Conservation (phyloP, 2,329 filamentous ascomycete genomes). For the Aspergillus sp. region DNA sequence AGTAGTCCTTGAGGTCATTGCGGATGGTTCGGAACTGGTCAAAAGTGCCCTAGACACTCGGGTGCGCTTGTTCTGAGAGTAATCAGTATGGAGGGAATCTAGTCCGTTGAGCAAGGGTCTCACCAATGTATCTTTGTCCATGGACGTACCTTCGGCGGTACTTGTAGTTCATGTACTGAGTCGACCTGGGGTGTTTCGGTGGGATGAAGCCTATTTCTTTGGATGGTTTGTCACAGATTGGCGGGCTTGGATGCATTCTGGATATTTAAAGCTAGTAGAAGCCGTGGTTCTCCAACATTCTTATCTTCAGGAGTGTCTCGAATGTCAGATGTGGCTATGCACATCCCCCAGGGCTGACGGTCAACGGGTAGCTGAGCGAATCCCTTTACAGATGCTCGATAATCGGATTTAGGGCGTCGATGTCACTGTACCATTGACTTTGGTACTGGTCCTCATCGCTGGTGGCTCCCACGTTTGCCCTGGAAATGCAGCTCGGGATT, state of each 20-base stretch:
- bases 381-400: conserved; percentile 1
- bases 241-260: neutral
- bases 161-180: conserved; percentile 1
- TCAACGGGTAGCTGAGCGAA: conserved; percentile 12
- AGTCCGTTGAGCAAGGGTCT: neutral
- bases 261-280: conserved; percentile 1
- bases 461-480: neutral
- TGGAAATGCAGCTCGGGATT: neutral
- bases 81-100: neutral
- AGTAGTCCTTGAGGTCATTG: neutral
- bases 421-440: conserved; percentile 6
- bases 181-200: neutral
- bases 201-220: neutral
- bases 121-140: conserved; percentile 1
- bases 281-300: neutral
- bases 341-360: conserved; percentile 15
- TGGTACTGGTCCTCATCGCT: neutral
- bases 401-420: neutral
- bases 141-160: neutral
- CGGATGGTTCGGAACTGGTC: neutral
- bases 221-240: neutral
- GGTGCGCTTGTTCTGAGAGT: neutral
- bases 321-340: conserved; percentile 27
- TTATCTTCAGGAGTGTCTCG: conserved; percentile 5
- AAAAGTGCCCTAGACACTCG: neutral